Percentiles rank a stretch among this genome's conserved stretches.
These are phyloP conservation scores for Piper longum DNA, from an alignment of 164 flowering plant species.

Conservation along the genomic window DNA sequence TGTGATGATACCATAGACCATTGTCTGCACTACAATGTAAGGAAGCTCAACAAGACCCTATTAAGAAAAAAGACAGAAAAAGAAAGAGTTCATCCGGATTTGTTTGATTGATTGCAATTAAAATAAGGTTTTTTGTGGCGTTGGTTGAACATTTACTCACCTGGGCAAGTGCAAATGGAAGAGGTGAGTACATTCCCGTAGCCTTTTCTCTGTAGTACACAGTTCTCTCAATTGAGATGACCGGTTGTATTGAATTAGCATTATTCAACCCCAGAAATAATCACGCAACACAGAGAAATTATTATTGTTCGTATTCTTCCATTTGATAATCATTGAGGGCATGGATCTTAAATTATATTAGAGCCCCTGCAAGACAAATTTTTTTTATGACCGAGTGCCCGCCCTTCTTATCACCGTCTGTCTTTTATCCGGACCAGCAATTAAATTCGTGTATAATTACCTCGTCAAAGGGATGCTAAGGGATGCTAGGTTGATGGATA, in stretches of 20 bases:
- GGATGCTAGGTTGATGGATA: conserved; percentile 93
- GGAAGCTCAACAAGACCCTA: conserved; percentile 92
- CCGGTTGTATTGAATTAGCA: conserved; percentile 75
- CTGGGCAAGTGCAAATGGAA: conserved; percentile 82
- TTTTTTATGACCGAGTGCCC: too few relatives aligned
- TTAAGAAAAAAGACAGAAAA: conserved; percentile 1
- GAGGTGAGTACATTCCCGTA: conserved; percentile 77
- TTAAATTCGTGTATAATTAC: conserved; percentile 14
- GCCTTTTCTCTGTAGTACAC: conserved; percentile 87
- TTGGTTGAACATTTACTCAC: conserved; percentile 15
- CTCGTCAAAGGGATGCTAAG: conserved; percentile 98
- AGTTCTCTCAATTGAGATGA: conserved; percentile 75
- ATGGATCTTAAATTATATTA: too few relatives aligned
- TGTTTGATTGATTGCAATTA: too few relatives aligned
- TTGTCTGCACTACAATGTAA: conserved; percentile 51
- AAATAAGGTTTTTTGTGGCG: too few relatives aligned
- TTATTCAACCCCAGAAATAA: conserved; percentile 77
- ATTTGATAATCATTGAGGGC: too few relatives aligned
- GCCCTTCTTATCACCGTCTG: too few relatives aligned
- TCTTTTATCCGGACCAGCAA: too few relatives aligned
- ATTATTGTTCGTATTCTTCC: too few relatives aligned
- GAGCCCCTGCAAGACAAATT: neutral
- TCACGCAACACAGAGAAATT: conserved; percentile 26
- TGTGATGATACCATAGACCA: conserved; percentile 55
- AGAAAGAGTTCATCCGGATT: too few relatives aligned